Conservation (phyloP, 345 rosid species). For the Gossypium arboreum region DNA sequence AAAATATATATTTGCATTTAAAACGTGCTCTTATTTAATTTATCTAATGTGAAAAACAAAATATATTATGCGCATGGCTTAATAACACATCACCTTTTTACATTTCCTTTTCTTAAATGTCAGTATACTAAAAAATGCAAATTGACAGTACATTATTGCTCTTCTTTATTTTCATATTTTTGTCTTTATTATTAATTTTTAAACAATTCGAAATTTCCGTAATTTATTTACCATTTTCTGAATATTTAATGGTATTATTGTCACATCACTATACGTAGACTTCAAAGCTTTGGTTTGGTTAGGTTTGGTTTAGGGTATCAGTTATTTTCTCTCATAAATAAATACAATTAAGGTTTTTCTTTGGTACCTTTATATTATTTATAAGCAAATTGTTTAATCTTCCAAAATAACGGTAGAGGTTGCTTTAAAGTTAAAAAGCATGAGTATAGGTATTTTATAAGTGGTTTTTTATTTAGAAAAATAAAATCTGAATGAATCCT, state of each 20-base stretch:
- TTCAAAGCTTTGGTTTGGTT: too few relatives aligned
- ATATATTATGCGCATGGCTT: background rate
- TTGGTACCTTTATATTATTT: background rate
- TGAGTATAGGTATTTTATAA: background rate
- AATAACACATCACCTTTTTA: background rate
- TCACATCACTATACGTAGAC: background rate
- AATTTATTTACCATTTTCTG: background rate
- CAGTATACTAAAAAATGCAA: background rate
- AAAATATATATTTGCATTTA: background rate
- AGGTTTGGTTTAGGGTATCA: too few relatives aligned
- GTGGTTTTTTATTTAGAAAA: too few relatives aligned
- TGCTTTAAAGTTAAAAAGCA: background rate
- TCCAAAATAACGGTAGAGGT: too few relatives aligned
- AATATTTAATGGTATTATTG: background rate
- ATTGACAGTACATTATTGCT: background rate
- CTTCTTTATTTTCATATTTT: too few relatives aligned
- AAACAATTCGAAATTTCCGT: background rate
- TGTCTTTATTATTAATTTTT: background rate
- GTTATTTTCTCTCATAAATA: background rate
- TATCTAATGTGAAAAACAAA: too few relatives aligned
- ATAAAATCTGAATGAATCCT: too few relatives aligned
- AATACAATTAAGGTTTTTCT: too few relatives aligned
- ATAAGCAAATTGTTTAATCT: background rate
- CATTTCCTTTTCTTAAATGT: background rate
- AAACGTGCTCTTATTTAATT: background rate